Evolutionary conservation across 805 yeast genomes (phyloP), one percentile per base, ranked within the genome.

Genomic region (Cyberlindnera xylosilytica): DNA sequence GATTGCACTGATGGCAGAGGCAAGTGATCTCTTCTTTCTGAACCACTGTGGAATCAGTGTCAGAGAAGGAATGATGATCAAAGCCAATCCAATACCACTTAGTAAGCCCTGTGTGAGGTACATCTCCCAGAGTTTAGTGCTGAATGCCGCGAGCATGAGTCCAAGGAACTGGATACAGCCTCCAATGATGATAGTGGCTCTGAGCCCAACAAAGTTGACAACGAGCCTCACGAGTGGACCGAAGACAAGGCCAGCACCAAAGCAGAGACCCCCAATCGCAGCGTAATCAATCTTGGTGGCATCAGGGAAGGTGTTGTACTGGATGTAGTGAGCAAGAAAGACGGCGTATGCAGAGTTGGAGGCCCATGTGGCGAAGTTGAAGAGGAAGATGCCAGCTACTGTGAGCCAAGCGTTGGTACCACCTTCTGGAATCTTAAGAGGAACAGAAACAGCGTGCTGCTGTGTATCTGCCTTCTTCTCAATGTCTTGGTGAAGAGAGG

Each of bases 1-100:
- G 2, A 63, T 50, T 19, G 68, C 60, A 9, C 62, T 61, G 5
- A 70, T 42, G 12, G 74, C 69, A 29, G 58, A 54, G 0, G 74
- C 73, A 11, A 65, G 61, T 1, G 83, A 78, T 52, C 90, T 68
- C 47, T 66, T 79, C 49, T 75, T 78, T 30, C 76, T 62, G 60
- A 84, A 84, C 83, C 86, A 84, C 42, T 81, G 88, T 0, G 89
- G 87, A 22, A 83, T 50, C 6, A 83, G 58, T 3, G 79, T 70
- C 23, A 79, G 64, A 3, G 76, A 76, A 0, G 91, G 82, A 6
- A 81, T 69, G 36, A 76, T 72, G 28, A 78, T 65, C 11, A 78
- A 54, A 0, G 86, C 80, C n/a, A 70, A 61, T 0, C 70, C 67
- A 35, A 76, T 53, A 16, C 87, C 83, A 37, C 72, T 72, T 33